Conservation (phyloP, 1,284 basidiomycete genomes). For the Anthracocystis panici-leucophaei region DNA sequence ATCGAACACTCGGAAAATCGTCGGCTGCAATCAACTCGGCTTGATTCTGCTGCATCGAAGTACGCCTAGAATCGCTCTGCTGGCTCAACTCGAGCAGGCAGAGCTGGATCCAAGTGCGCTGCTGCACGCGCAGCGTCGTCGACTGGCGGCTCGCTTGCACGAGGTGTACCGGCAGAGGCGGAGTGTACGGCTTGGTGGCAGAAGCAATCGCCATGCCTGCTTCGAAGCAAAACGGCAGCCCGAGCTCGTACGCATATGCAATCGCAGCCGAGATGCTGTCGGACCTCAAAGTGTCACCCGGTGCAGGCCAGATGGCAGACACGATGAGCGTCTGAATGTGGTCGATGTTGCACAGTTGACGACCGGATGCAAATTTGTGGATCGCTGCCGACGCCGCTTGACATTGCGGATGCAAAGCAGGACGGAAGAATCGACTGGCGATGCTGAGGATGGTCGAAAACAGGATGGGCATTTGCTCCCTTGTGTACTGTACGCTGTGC, state of each 20-base stretch:
- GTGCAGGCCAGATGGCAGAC: conserved; percentile 83
- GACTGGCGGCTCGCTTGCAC: conserved; percentile 18
- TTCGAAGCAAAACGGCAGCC: conserved; percentile 51
- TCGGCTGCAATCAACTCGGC: conserved; percentile 19
- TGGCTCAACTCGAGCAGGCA: conserved; percentile 37
- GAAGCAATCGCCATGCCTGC: conserved; percentile 17
- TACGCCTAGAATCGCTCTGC: conserved; percentile 20
- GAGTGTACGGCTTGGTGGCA: conserved; percentile 27
- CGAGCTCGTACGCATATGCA: conserved; percentile 69
- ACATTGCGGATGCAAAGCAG: conserved; percentile 77
- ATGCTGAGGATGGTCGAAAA: conserved; percentile 85
- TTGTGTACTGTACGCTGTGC: conserved; percentile 74
- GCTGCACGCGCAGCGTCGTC: conserved; percentile 24
- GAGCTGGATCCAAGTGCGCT: conserved; percentile 48
- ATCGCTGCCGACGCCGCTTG: conserved; percentile 77
- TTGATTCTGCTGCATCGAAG: conserved; percentile 10
- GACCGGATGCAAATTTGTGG: conserved; percentile 79
- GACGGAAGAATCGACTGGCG: conserved; percentile 85
- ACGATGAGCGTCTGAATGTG: conserved; percentile 85
- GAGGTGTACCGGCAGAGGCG: conserved; percentile 15
- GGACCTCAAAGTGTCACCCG: conserved; percentile 66
- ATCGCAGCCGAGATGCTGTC: conserved; percentile 59
- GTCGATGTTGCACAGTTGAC: conserved; percentile 81
- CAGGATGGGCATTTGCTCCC: conserved; percentile 80
- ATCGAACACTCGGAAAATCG: conserved; percentile 24